These are phyloP conservation scores for Schizochytrium sp. DNA, from an alignment of 108 stramenopile species.

Conservation along the genomic window DNA sequence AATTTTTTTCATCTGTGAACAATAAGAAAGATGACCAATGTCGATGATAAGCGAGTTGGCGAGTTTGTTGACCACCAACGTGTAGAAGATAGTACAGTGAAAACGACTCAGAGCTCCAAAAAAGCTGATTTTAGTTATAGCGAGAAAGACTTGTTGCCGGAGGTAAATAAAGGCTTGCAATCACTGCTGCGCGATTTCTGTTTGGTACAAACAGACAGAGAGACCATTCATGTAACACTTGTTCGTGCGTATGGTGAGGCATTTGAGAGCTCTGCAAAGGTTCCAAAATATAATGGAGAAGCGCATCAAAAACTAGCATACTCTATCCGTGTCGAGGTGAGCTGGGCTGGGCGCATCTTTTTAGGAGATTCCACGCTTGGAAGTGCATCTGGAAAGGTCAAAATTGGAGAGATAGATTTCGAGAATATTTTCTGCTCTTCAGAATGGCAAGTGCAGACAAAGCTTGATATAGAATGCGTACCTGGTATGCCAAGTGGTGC, in stretches of 20 bases:
- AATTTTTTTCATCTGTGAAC: no score
- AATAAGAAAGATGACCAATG: no score
- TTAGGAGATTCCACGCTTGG: constrained; percentile 17
- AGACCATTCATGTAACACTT: not conserved
- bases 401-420: constrained; percentile 21
- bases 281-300: constrained; percentile 25
- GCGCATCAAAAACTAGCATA: not conserved
- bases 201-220: not conserved
- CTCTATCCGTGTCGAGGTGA: not conserved
- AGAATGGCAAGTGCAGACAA: constrained; percentile 20
- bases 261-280: not conserved
- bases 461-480: constrained; percentile 49
- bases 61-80: no score
- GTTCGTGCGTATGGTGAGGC: constrained; percentile 51
- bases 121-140: constrained; percentile 53
- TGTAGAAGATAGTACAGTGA: no score
- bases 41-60: no score
- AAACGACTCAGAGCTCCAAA: not conserved
- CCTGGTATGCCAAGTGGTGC: not conserved
- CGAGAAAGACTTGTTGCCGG: constrained; percentile 43
- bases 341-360: constrained; percentile 20
- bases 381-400: not conserved
- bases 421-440: not conserved
- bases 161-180: not conserved
- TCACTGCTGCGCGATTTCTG: not conserved